Percentiles rank a stretch among this genome's conserved stretches.
These are phyloP conservation scores for Fraxinus velutina DNA, from an alignment of 305 asterid genomes.

Conservation along the genomic window DNA sequence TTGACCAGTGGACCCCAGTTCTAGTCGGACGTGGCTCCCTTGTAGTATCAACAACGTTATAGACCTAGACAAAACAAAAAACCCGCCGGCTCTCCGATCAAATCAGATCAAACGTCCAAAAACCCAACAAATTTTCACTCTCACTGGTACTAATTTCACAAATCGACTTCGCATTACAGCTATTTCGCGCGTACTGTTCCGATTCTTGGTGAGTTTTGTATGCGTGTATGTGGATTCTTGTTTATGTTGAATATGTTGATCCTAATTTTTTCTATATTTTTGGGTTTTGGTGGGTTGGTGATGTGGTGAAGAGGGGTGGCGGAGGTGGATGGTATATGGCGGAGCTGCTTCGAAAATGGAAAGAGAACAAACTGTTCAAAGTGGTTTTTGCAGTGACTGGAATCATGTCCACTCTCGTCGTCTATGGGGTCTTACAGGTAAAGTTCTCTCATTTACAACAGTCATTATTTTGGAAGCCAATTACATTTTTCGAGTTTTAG, in stretches of 20 bases:
- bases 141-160: neutral
- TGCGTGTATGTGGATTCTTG: neutral
- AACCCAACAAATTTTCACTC: neutral
- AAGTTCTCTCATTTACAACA: neutral
- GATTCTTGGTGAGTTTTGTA: conserved; percentile 17
- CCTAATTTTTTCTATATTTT: neutral
- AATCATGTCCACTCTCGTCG: conserved; percentile 81
- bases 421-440: conserved; percentile 92
- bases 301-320: conserved; percentile 5
- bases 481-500: neutral
- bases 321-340: conserved; percentile 66
- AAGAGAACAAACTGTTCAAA: conserved; percentile 60
- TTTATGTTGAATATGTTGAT: neutral
- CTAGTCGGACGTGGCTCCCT: conserved; percentile 24
- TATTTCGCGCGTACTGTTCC: neutral
- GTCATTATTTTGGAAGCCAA: neutral
- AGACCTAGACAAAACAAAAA: conserved; percentile 17
- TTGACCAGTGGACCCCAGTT: conserved; percentile 8
- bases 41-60: conserved; percentile 6
- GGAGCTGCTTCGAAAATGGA: conserved; percentile 36
- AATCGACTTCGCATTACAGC: conserved; percentile 15
- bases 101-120: conserved; percentile 16
- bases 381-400: conserved; percentile 74
- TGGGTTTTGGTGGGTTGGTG: neutral
- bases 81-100: conserved; percentile 36